Evolutionary conservation across 2,329 filamentous ascomycete genomes (phyloP).

Genomic region (Neonectria neomacrospora): DNA sequence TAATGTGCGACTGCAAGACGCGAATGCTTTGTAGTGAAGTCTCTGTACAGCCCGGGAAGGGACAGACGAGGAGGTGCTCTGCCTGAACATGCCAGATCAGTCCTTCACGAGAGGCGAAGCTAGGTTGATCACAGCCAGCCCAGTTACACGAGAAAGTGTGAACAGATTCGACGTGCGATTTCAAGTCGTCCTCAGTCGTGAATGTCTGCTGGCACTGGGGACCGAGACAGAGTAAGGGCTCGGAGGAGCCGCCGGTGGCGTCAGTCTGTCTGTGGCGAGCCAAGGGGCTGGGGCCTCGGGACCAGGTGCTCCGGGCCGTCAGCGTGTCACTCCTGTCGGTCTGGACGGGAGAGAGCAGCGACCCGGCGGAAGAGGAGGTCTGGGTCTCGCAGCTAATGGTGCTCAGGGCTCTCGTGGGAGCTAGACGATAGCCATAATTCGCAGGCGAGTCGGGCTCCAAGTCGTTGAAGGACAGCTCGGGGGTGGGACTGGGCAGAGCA

Average conservation of each 20-base stretch:
- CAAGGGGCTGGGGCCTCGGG: conserved; percentile 43
- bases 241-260: conserved; percentile 25
- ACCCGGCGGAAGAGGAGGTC: conserved; percentile 45
- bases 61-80: conserved; percentile 57
- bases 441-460: conserved; percentile 17
- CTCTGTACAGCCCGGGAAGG: conserved; percentile 52
- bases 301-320: conserved; percentile 28
- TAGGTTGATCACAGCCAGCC: conserved; percentile 50
- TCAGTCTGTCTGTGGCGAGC: conserved; percentile 24
- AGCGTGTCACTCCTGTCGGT: conserved; percentile 44
- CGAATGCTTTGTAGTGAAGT: conserved; percentile 48
- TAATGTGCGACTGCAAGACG: conserved; percentile 53
- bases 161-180: conserved; percentile 40
- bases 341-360: conserved; percentile 46
- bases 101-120: conserved; percentile 52
- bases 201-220: conserved; percentile 44
- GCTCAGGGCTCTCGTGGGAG: conserved; percentile 37
- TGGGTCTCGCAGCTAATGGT: conserved; percentile 42
- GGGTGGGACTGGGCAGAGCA: conserved; percentile 10
- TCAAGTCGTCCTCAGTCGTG: conserved; percentile 38
- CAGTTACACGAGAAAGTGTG: conserved; percentile 54
- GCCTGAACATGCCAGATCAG: conserved; percentile 57
- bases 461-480: conserved; percentile 16
- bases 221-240: conserved; percentile 42
- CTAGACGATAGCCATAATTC: conserved; percentile 11